Evolutionary conservation across 73 alveolate species (phyloP).

Genomic region (Paramecium octaurelia): DNA sequence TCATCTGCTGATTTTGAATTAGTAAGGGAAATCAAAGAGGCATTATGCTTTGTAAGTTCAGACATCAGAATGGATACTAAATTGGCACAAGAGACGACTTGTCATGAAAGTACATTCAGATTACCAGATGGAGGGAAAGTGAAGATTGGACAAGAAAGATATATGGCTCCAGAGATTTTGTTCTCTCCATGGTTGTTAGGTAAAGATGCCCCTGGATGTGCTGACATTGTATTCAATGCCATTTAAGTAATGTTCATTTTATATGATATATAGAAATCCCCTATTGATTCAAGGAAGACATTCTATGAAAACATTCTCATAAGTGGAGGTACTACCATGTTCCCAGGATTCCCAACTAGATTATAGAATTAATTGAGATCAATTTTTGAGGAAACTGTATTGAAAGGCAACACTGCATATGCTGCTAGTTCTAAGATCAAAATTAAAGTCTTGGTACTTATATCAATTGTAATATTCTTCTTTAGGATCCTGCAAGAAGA

Average conservation of each 20-base stretch:
- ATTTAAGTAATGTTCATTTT: slow-evolving; percentile 53
- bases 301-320: slow-evolving; percentile 67
- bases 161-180: slow-evolving; percentile 94
- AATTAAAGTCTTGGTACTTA: slow-evolving; percentile 48
- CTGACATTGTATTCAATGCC: slow-evolving; percentile 82
- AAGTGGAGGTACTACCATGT: slow-evolving; percentile 98
- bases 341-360: slow-evolving; percentile 96
- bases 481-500: slow-evolving; percentile 89
- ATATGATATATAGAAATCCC: slow-evolving; percentile 65
- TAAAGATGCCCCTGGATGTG: slow-evolving; percentile 83
- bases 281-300: slow-evolving; percentile 75
- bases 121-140: slow-evolving; percentile 92
- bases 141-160: slow-evolving; percentile 88
- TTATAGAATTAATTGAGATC: slow-evolving; percentile 76
- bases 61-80: slow-evolving; percentile 87
- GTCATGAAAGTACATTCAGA: slow-evolving; percentile 80
- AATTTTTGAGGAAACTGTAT: slow-evolving; percentile 71
- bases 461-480: background rate
- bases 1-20: slow-evolving; percentile 94
- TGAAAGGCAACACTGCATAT: slow-evolving; percentile 69
- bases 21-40: slow-evolving; percentile 95
- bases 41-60: slow-evolving; percentile 87
- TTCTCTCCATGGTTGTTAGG: slow-evolving; percentile 88
- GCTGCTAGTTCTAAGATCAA: slow-evolving; percentile 27
- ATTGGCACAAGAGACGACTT: slow-evolving; percentile 90